Base-by-base conservation (phyloP, 2,329 filamentous ascomycete genomes). In the Monosporascus sp. region DNA sequence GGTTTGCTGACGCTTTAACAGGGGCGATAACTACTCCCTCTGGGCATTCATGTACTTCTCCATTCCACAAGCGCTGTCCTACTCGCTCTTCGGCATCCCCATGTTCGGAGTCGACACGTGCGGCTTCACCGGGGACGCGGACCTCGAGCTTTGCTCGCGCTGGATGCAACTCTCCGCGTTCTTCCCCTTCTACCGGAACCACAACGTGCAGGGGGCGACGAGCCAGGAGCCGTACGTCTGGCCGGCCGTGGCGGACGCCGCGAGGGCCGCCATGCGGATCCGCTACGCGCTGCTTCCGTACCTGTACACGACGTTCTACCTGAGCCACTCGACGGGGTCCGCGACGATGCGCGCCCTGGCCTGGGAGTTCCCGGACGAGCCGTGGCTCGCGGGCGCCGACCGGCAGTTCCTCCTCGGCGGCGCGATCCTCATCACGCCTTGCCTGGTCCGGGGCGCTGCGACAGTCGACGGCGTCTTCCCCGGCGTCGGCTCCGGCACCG, bases 141-240 rank as follows among this genome's bases (percentile, higher is more conserved):
- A 85, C 57, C 78, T 83, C 63, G 85, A 90, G 63, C 79, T 91
- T 3, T 91, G 88, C 70, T 81, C 81, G 51, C 77, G 88, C 20
- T 90, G 87, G 85, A 87, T 88, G 84, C 82, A 87, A 63, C 74
- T 89, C 1, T 80, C 76, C 1, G 86, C 86, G 11, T 90, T 90
- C 75, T 89, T 89, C 72, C 85, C 87, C 6, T 90, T 90, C 71
- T 90, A 89, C 71, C 77, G 87, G 25, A 90, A 90, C 69, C 88
- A 92, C 73, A 90, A 90, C 63, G 73, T 72, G 3, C 70, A 87
- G 1, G 77, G 75, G 0, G 79, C 83, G 11, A 76, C 76, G 49
- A 65, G 79, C 0, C 88, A 92, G 64, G 88, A 92, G 68, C 85
- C 87, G 0, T 92, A 88, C 63, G 65, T 78, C 17, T 91, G 88